Evolutionary conservation across 129 eudicot genomes (phyloP), one percentile per base, ranked within the genome.

Genomic region (Gnaphalium uliginosum): DNA sequence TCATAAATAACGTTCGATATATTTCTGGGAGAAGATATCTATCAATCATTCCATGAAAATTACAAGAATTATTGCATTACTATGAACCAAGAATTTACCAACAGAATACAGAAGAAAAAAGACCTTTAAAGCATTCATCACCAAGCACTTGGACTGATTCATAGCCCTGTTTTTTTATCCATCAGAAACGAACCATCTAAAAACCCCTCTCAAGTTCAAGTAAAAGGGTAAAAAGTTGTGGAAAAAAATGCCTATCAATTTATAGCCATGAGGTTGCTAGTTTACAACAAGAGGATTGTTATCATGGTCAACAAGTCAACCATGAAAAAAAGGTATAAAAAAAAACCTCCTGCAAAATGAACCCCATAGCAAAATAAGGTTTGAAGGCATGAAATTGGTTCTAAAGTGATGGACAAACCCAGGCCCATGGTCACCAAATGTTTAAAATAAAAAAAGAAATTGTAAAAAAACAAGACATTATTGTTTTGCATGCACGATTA

Each of bases 301-400:
- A 72, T 70, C 94, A 84, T 83, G 87, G 87, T 82, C 82, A 84
- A 86, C 72, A 25, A 69, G 68, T 66, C 43, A 83, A 75, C 87
- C 88, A 85, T 78, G 82, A 86, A 88, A 87, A 82, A 78, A 82
- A n/a, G n/a, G 54, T 51, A 29, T 3, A 0, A 6, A 70, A 83
- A 90, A 90, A 83, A 83, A 58, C 89, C 90, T 86, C 82, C 85
- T 91, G 74, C 80, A 88, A 88, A 91, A 88, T 79, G 81, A 85
- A 83, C 86, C 97, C 78, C 86, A 80, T 63, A 57, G 83, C 85
- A 81, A 79, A 86, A 88, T 78, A 72, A 69, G 73, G 48, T 69
- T 71, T 19, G 2, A 67, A 29, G 77, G 71, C 59, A 84, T 73
- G 23, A 66, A 79, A 59, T 81, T 82, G 74, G 77, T 83, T 39